These are phyloP conservation scores for Thoreauomyces humboldtii DNA, from an alignment of 192 early-diverging fungal genomes.

Conservation along the genomic window DNA sequence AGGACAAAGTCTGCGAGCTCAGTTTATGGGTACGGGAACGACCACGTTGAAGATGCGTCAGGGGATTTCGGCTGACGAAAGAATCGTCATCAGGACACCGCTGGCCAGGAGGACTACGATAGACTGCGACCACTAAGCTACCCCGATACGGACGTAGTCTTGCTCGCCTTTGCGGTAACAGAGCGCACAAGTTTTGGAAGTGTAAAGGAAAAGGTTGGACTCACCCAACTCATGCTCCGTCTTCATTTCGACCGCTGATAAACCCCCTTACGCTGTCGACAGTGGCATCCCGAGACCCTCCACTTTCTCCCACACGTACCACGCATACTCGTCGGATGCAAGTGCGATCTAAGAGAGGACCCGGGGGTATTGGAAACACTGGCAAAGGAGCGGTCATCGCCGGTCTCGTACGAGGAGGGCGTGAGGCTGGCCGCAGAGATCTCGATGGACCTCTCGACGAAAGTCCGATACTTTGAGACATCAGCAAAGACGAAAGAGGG, in stretches of 20 bases:
- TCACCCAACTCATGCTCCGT: background rate
- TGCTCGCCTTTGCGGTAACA: constrained; percentile 68
- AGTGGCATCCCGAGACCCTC: constrained; percentile 82
- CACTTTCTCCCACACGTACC: constrained; percentile 81
- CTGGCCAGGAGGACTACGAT: constrained; percentile 97
- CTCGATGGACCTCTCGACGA: constrained; percentile 42
- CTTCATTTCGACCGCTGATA: background rate
- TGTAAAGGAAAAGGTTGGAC: constrained; percentile 67
- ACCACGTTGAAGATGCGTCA: too few species aligned
- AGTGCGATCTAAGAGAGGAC: constrained; percentile 46
- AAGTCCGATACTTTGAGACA: constrained; percentile 77
- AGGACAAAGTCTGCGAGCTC: constrained; percentile 17
- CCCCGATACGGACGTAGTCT: constrained; percentile 77
- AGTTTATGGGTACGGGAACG: constrained; percentile 27
- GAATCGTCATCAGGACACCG: constrained; percentile 89
- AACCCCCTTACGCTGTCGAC: background rate
- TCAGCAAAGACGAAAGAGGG: constrained; percentile 73
- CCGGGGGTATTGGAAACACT: constrained; percentile 30
- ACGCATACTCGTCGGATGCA: constrained; percentile 64
- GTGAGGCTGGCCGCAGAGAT: constrained; percentile 63
- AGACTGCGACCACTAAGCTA: constrained; percentile 89
- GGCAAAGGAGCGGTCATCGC: background rate
- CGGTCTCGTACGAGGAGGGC: constrained; percentile 49
- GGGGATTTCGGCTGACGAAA: too few species aligned
- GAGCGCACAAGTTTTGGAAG: constrained; percentile 81